These are phyloP conservation scores for Trichoderma lentiforme DNA, from an alignment of 2,329 filamentous ascomycete genomes.

Conservation along the genomic window DNA sequence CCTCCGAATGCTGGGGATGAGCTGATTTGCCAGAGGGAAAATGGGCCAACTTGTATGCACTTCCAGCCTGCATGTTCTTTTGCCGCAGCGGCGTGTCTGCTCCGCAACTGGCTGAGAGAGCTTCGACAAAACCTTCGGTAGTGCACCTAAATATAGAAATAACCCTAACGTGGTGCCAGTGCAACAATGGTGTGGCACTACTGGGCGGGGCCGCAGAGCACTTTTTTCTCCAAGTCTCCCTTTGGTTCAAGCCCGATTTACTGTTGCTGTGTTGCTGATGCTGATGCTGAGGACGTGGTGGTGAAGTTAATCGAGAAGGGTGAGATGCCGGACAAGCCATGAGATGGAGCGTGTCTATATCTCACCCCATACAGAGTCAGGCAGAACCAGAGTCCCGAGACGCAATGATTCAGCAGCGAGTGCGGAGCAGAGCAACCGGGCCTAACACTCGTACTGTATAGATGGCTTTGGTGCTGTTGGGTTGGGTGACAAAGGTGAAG, in stretches of 20 bases:
- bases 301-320: not conserved
- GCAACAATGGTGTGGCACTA: slow-evolving; percentile 12
- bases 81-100: slow-evolving; percentile 4
- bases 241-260: not conserved
- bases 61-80: not conserved
- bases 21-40: not conserved
- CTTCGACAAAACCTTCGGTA: slow-evolving; percentile 15
- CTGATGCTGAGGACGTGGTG: not conserved
- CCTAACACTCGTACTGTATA: not conserved
- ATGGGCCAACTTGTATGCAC: not conserved
- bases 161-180: slow-evolving; percentile 3
- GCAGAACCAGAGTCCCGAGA: not conserved
- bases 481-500: not conserved
- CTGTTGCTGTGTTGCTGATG: not conserved
- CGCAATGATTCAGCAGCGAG: not conserved
- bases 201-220: slow-evolving; percentile 1
- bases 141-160: slow-evolving; percentile 17
- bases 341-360: not conserved
- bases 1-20: not conserved
- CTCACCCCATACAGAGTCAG: not conserved
- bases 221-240: not conserved
- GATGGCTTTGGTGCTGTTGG: not conserved
- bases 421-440: not conserved
- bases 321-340: not conserved
- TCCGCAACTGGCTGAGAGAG: slow-evolving; percentile 4